Conservation (phyloP, 306 rosid genomes). For the Lathyrus tuberosus region DNA sequence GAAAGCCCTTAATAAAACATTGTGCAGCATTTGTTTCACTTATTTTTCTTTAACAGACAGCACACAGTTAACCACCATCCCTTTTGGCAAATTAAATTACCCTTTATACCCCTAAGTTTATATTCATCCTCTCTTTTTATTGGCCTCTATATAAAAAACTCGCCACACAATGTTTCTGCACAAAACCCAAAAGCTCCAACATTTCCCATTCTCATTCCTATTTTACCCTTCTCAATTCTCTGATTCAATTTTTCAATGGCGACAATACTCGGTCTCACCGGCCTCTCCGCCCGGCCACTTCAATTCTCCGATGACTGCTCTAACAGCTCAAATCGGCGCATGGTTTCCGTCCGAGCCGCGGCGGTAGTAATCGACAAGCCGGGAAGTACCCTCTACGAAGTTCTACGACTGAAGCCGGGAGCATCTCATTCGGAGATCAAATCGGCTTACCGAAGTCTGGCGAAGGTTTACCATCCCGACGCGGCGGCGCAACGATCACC, state of each 20-base stretch:
- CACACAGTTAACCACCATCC: conserved; percentile 23
- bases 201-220: background rate
- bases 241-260: conserved; percentile 24
- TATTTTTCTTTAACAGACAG: conserved; percentile 25
- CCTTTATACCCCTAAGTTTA: conserved; percentile 18
- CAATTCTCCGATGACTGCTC: conserved; percentile 2
- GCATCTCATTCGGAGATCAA: conserved; percentile 50
- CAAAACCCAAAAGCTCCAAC: background rate
- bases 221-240: conserved; percentile 26
- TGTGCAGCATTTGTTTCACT: background rate
- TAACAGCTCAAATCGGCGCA: background rate
- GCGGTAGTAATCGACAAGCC: background rate
- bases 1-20: conserved; percentile 25
- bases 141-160: conserved; percentile 37
- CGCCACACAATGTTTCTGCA: background rate
- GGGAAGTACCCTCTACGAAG: conserved; percentile 47
- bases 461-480: conserved; percentile 70
- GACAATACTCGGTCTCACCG: conserved; percentile 12
- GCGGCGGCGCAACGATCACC: conserved; percentile 39
- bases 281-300: background rate
- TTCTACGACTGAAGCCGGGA: conserved; percentile 35
- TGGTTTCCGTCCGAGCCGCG: conserved; percentile 17
- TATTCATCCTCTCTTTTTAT: background rate
- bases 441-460: conserved; percentile 50
- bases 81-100: conserved; percentile 20